Evolutionary conservation across 1,284 basidiomycete species (phyloP), one percentile per base, ranked within the genome.

Genomic region (Sanghuangporus sanghuang): DNA sequence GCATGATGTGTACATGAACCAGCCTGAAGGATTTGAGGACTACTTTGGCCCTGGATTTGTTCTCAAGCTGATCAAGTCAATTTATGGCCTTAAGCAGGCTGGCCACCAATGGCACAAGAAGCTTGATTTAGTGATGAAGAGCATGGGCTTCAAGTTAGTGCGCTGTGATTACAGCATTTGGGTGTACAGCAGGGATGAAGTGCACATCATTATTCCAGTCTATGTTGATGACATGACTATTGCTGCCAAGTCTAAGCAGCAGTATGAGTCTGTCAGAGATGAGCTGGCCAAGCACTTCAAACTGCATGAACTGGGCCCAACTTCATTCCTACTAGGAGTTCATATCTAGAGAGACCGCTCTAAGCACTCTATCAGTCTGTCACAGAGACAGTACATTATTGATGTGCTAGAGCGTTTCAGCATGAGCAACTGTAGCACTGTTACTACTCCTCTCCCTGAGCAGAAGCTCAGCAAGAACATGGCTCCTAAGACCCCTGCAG

Each of bases 1-100:
- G 32, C 72, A 72, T 63, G 72, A 73, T 40, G 66, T 76, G 38
- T 76, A 74, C 61, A 74, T 75, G 73, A 16, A 67, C 9, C 68
- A 68, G 32, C 71, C 73, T 21, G 70, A 73, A 52, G 74, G 73
- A 27, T 75, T 72, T 61, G 64, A 73, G 38, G 48, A 68, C 35
- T 64, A 68, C 9, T 42, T 57, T 56, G 61, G 54, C 11, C 9
- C 40, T 49, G 55, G 61, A 40, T 27, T 59, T 61, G 67, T 73
- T 6, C 59, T 76, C 0, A 49, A 40, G 35, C 49, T 60, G 14
- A 21, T 32, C n/a, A 60, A 60, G 59, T 49, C 59, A 9, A 48
- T 60, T 46, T 60, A 60, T 53, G 59, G 59, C 11, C 46, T 60
- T 5, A 73, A 72, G 39, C 75, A 75, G 38, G 68, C 71, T 0